A percentile compares a stretch with the other conserved stretches of the same genome.
phyloP scores from a whole-genome alignment of 495 filamentous ascomycete species.

The Staphylotrichum tortipilum region DNA sequence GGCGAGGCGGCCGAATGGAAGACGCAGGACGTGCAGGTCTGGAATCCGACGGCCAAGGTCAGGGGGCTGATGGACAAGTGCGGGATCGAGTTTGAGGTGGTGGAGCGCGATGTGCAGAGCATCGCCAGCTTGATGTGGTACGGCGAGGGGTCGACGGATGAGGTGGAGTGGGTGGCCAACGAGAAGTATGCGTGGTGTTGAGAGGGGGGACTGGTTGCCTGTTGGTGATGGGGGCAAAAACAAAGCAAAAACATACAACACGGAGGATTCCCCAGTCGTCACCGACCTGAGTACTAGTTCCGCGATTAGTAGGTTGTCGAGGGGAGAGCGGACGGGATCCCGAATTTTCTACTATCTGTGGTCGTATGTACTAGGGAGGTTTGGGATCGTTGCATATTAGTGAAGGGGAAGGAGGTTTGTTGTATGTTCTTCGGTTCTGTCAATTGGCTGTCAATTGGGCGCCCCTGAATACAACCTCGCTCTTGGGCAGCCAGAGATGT shows the following conservation, averaged over 20 bases:
- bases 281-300: too few species aligned
- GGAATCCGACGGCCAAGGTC: slow-evolving; percentile 39
- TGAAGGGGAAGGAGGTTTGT: too few species aligned
- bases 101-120: slow-evolving; percentile 41
- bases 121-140: slow-evolving; percentile 50
- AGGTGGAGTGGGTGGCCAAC: slow-evolving; percentile 77
- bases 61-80: slow-evolving; percentile 30
- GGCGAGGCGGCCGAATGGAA: slow-evolving; percentile 36
- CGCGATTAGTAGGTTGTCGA: slow-evolving; percentile 28
- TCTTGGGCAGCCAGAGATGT: too few species aligned
- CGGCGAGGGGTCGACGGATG: slow-evolving; percentile 34
- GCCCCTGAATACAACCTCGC: too few species aligned
- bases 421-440: too few species aligned
- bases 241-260: too few species aligned
- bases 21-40: slow-evolving; percentile 38
- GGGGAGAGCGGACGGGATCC: slow-evolving; percentile 46
- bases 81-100: slow-evolving; percentile 33
- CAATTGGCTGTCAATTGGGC: too few species aligned
- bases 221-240: too few species aligned
- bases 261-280: too few species aligned
- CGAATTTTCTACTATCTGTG: slow-evolving; percentile 25
- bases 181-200: slow-evolving; percentile 95
- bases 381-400: too few species aligned
- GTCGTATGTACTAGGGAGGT: too few species aligned
- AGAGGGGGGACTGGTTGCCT: too few species aligned